Conservation (phyloP, 1,284 basidiomycete genomes). For the Takashimella tepidaria region DNA sequence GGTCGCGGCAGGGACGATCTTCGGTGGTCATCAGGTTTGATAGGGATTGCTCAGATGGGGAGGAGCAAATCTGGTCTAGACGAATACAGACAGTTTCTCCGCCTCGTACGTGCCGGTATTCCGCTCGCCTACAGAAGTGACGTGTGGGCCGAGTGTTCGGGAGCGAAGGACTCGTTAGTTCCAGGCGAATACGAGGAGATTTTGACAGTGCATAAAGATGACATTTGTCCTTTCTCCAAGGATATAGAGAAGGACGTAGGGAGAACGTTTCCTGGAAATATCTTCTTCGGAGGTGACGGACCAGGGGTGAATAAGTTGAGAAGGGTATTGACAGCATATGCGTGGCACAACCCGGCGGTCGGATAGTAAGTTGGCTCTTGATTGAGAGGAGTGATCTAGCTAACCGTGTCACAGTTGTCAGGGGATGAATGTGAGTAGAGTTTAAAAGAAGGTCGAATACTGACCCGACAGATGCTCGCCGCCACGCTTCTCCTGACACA, state of each 20-base stretch:
- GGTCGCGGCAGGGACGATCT: conserved; percentile 55
- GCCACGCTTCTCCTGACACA: conserved; percentile 79
- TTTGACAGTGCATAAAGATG: conserved; percentile 56
- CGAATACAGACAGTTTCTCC: conserved; percentile 72
- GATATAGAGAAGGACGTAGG: conserved; percentile 95
- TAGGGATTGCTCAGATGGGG: conserved; percentile 81
- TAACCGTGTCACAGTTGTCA: conserved; percentile 54
- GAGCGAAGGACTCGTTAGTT: conserved; percentile 82
- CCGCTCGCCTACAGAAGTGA: conserved; percentile 83
- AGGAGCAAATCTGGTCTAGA: conserved; percentile 58
- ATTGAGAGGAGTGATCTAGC: not conserved
- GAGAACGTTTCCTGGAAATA: conserved; percentile 88
- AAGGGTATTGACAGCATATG: conserved; percentile 83
- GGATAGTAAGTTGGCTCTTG: conserved; percentile 54
- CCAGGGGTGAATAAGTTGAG: conserved; percentile 82
- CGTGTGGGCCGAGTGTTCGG: conserved; percentile 73
- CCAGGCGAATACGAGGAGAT: conserved; percentile 88
- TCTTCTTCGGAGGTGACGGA: conserved; percentile 87
- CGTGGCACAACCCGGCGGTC: conserved; percentile 76
- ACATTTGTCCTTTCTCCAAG: conserved; percentile 55
- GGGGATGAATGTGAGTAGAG: conserved; percentile 75
- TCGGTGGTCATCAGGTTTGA: conserved; percentile 66
- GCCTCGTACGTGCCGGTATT: conserved; percentile 75
- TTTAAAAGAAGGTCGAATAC: not conserved
- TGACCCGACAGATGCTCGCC: conserved; percentile 54